Base-by-base conservation (phyloP, 805 yeast genomes). In the Lachancea dasiensis region DNA sequence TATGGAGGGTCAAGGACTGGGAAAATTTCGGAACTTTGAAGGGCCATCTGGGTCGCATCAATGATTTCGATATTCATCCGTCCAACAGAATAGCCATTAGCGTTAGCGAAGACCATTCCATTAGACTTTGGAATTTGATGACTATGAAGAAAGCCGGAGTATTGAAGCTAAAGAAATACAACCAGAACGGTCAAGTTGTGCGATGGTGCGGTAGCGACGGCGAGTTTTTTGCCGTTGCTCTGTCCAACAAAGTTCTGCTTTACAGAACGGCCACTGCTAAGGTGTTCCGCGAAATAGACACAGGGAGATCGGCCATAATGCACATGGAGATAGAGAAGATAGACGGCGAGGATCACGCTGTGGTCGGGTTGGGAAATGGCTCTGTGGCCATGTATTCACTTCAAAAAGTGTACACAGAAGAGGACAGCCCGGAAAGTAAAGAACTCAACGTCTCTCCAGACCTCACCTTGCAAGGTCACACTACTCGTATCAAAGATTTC, bases 1-100 rank as follows among this genome's bases (percentile, higher is more conserved):
- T 92, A 28, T 92, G 98, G 98, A 72, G 97, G 60, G 83, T 92
- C 3, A 86, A 85, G 59, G 98, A 92, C 63, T 92, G 98, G 98
- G 97, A 92, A 56, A 72, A 78, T 29, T 79, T 86, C 58, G 95
- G 92, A 4, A 77, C 80, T 10, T 67, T 92, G 60, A 87, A 87
- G 59, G 97, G 97, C 9, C 97, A 90, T 62, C 72, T 72, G 30
- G 90, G 77, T n/a, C 70, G 83, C 37, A 74, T 92, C 29, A 83
- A 81, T 48, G 97, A 87, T 59, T 53, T 92, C 29, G 82, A 87
- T 20, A 82, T 92, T 26, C 98, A 92, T 60, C 94, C 95, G 13
- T 70, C 86, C 3, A 95, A 95, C 10, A 74, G 86, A 63, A 77
- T 92, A 40, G 97, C 97, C 5, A 74, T 92, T 19, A 81, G 94